Evolutionary conservation across 192 early-diverging fungal species (phyloP), one percentile per base, ranked within the genome.

Genomic region (Entophlyctis helioformis): DNA sequence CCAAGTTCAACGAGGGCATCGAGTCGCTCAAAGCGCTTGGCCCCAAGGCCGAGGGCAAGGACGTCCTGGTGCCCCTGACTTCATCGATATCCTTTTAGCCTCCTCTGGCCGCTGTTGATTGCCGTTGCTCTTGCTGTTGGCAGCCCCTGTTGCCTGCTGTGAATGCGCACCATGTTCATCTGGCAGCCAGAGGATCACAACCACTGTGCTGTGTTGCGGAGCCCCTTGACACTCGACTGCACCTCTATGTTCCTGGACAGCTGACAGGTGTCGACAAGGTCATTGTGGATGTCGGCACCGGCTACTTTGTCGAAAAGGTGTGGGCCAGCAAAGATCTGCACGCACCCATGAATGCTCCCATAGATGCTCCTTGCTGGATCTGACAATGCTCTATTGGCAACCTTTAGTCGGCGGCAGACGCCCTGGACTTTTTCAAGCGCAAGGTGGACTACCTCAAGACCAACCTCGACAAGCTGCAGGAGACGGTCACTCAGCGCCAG

Each of bases 301-400:
- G 94, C 25, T 97, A 97, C 60, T 91, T 83, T 53, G 79, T 91
- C 20, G 87, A 91, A 59, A 94, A 97, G 76, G 86, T 86, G 60
- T 16, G 62, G 0, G 26, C 16, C 36, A 23, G 9, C 24, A 25
- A 18, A 24, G 31, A 15, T 42, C 11, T 3, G 24, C 35, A 9
- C 26, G 16, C 40, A 20, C n/a, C n/a, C n/a, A n/a, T n/a, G n/a
- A n/a, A n/a, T n/a, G n/a, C n/a, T n/a, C n/a, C n/a, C n/a, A n/a
- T n/a, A n/a, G n/a, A n/a, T n/a, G n/a, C n/a, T n/a, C n/a, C n/a
- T n/a, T n/a, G n/a, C n/a, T 12, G n/a, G 28, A 50, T 50, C 11
- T 39, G 20, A 16, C 28, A 22, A 0, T 23, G 10, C n/a, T 12
- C 48, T 21, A 6, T 18, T 18, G 8, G 0, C 22, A 11, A 13